Evolutionary conservation across 176 grass and related monocot species (phyloP), one percentile per base, ranked within the genome.

Genomic region (Oryza punctata): DNA sequence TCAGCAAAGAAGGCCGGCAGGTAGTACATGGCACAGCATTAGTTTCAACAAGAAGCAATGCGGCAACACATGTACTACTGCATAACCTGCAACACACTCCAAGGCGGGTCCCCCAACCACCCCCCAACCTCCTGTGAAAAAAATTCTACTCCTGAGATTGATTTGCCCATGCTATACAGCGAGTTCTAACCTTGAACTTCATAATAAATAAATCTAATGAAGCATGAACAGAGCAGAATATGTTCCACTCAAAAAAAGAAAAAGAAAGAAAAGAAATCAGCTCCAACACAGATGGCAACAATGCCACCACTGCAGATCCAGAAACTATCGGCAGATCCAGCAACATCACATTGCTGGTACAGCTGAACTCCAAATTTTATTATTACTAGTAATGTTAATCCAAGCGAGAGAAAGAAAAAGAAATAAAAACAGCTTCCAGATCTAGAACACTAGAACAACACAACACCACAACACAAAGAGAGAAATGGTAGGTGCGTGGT

Each of bases 1-100:
- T 64, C 52, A 57, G 88, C 78, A 89, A 85, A 81, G 78, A 89
- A 81, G 30, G 68, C 2, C 61, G 82, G 77, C 82, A 85, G 73
- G 73, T 85, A 85, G 73, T 85, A 85, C 73, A 23, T 65, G 76
- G 27, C 84, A 80, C 76, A 80, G 63, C 44, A 80, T 79, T 70
- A 87, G 57, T 75, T 32, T 67, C 33, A 59, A 87, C 46, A 67
- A 59, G 47, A 85, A 85, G 73, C 73, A 85, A 78, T 50, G 7
- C 65, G 15, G 46, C 73, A 61, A 37, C 82, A 78, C 65, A 85
- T 85, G 73, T 68, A 85, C 73, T 24, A 85, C 73, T 24, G 9
- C 9, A 61, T 61, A 77, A 61, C 65, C 82, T 78, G 60, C 65
- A 70, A 41, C 82, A 33, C 65, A 57, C 46, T 11, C 3, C 75